Base-by-base conservation (phyloP, 1,284 basidiomycete genomes). In the Rhodotorula glutinis region DNA sequence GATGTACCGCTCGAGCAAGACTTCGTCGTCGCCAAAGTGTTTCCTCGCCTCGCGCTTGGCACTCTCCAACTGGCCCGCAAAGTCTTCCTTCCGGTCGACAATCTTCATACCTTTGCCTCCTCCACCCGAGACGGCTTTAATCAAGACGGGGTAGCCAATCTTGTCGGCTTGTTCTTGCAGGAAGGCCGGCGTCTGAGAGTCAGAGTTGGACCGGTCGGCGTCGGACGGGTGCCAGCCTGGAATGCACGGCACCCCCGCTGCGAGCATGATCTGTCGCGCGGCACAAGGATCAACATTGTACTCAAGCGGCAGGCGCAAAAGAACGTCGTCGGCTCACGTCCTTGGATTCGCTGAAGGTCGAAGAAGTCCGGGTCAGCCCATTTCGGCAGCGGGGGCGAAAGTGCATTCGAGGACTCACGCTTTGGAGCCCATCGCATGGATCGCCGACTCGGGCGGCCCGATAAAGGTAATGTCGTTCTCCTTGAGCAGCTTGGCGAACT, bases 231-330 rank as follows among this genome's bases (percentile, higher is more conserved):
- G 90, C 79, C 92, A 95, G 14, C 89, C 93, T 52, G 94, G 93
- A 3, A 97, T 90, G 76, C 92, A 95, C 1, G 93, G 92, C 0
- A 97, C 94, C 2, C 88, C 87, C 59, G 93, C 94, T 70, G 84
- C 82, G 40, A 85, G 83, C 94, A 97, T 96, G 78, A 96, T 96
- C 69, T 88, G 89, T 80, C 80, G 89, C 38, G 14, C 10, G 7
- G n/a, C 0, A 4, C 3, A 8, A 2, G 53, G 4, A 23, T 27
- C 25, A 25, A 17, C 11, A 11, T 11, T 10, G 25, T 1, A 16
- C 16, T 3, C 8, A 19, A 17, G 10, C 9, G 47, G n/a, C n/a
- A n/a, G 47, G 49, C 43, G 7, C 25, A 30, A 57, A 25, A 13
- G 19, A 44, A 33, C 33, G 63, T 23, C 38, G 29, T 25, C 25